A percentile compares a stretch with the other conserved stretches of the same genome.
phyloP scores from a whole-genome alignment of 139 green algal species.

The Chlorella sorokiniana region DNA sequence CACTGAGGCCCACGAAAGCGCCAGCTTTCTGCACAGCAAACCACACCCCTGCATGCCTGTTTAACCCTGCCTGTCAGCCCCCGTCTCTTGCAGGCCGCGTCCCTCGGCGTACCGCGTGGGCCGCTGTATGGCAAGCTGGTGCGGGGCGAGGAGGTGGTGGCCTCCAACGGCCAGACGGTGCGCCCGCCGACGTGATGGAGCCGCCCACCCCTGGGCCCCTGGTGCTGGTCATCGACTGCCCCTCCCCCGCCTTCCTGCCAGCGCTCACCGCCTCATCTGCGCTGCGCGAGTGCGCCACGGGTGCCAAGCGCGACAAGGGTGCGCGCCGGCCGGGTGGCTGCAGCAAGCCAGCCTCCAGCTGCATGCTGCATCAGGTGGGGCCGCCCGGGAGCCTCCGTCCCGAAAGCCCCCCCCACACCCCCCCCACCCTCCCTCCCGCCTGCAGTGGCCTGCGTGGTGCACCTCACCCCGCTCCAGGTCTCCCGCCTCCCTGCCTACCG shows the following conservation, averaged over 20 bases:
- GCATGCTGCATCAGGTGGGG: not conserved
- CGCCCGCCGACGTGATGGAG: conserved; percentile 79
- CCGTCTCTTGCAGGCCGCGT: conserved; percentile 48
- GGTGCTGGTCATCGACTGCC: conserved; percentile 89
- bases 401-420: not conserved
- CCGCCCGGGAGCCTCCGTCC: no score
- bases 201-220: conserved; percentile 63
- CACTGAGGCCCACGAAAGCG: not conserved
- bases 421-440: not conserved
- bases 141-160: conserved; percentile 66
- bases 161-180: conserved; percentile 56
- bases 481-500: conserved; percentile 42
- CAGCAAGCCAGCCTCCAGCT: not conserved
- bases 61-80: not conserved
- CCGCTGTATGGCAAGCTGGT: conserved; percentile 78
- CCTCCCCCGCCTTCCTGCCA: conserved; percentile 50
- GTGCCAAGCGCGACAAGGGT: conserved; percentile 25
- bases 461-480: conserved; percentile 66
- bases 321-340: not conserved
- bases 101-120: conserved; percentile 75
- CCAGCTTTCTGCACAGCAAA: not conserved
- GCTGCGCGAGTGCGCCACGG: conserved; percentile 12
- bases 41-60: not conserved
- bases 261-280: conserved; percentile 33
- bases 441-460: conserved; percentile 60